These are phyloP conservation scores for Cladosporium sp. DNA, from an alignment of 2,329 filamentous ascomycete genomes.

Conservation along the genomic window DNA sequence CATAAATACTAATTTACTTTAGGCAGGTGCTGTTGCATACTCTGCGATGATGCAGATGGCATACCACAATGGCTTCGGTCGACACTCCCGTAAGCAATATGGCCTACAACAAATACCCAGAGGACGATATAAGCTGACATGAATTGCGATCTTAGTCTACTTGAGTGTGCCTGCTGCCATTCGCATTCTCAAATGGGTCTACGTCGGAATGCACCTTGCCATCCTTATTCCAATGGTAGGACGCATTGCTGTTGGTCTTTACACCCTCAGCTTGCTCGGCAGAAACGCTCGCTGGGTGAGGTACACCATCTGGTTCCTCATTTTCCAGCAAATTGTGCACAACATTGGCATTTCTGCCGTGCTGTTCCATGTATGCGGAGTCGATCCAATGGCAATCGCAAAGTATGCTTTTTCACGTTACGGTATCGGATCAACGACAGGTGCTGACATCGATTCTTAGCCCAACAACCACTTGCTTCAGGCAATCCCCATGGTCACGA, in stretches of 20 bases:
- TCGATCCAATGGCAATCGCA: neutral
- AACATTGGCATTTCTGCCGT: neutral
- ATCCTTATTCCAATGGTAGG: neutral
- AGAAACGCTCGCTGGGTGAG: neutral
- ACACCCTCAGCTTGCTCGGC: conserved; percentile 2
- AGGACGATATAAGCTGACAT: neutral
- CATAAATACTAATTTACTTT: neutral
- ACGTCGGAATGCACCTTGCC: neutral
- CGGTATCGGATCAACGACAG: no score
- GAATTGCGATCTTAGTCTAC: neutral
- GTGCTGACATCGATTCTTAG: neutral
- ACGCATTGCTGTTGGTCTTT: conserved; percentile 1
- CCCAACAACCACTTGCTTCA: neutral
- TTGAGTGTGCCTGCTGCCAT: neutral
- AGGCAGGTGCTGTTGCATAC: neutral
- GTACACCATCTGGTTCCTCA: neutral
- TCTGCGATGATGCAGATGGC: neutral
- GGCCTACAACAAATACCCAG: neutral
- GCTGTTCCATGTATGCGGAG: neutral
- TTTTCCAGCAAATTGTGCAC: neutral
- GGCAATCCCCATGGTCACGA: neutral
- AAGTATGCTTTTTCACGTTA: neutral
- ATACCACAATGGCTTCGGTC: conserved; percentile 7
- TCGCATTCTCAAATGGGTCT: neutral
- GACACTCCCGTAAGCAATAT: neutral